A percentile compares a stretch with the other conserved stretches of the same genome.
Evolutionary conservation across 2,329 filamentous ascomycete genomes (phyloP).

Genomic region (Ascomycota sp.): DNA sequence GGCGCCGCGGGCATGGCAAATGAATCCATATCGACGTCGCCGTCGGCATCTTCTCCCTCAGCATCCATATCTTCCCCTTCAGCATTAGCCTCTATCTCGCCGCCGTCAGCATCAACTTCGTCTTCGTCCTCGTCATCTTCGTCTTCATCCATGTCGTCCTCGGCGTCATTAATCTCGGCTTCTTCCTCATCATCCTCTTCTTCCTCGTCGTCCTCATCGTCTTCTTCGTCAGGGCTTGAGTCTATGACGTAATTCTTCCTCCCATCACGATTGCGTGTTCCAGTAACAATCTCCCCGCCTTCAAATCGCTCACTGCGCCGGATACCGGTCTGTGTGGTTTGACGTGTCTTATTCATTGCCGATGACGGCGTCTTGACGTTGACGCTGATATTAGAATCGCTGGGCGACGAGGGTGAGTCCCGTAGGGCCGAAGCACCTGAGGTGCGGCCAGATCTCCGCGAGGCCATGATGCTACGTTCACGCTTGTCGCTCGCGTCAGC

Average conservation of each 20-base stretch:
- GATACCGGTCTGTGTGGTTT: conserved; percentile 20
- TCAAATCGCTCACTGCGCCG: conserved; percentile 17
- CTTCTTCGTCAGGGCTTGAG: conserved; percentile 25
- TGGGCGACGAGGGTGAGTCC: conserved; percentile 23
- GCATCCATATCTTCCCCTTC: conserved; percentile 12
- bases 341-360: conserved; percentile 27
- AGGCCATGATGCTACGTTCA: conserved; percentile 23
- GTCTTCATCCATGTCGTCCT: conserved; percentile 20
- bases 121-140: conserved; percentile 24
- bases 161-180: conserved; percentile 18
- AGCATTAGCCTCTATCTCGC: conserved; percentile 6
- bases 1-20: conserved; percentile 11
- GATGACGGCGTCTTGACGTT: conserved; percentile 22
- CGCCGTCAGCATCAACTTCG: conserved; percentile 17
- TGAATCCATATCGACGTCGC: conserved; percentile 23
- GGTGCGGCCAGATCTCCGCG: conserved; percentile 26
- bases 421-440: conserved; percentile 19
- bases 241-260: conserved; percentile 40
- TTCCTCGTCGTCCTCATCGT: conserved; percentile 17
- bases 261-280: conserved; percentile 28
- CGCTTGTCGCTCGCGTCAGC: conserved; percentile 16
- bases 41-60: conserved; percentile 22
- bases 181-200: conserved; percentile 13
- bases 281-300: conserved; percentile 24
- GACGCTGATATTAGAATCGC: conserved; percentile 21